These are phyloP conservation scores for Hansenula lynferdii DNA, from an alignment of 1,139 yeast species.

Conservation along the genomic window DNA sequence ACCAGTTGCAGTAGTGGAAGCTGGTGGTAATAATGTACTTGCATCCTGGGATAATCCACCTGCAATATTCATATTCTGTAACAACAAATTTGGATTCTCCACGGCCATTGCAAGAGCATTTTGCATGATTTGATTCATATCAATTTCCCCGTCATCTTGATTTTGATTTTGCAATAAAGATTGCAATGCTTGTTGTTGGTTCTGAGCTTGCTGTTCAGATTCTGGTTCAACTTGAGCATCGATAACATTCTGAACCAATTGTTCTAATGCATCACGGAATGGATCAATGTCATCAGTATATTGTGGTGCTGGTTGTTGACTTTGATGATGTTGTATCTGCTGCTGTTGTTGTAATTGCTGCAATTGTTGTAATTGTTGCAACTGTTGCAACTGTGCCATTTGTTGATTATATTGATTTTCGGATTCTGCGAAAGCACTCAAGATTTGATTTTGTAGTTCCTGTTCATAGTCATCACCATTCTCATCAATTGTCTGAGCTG, in stretches of 20 bases:
- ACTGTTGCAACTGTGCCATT: conserved; percentile 2
- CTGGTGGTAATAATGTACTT: conserved; percentile 3
- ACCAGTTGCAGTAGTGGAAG: conserved; percentile 6
- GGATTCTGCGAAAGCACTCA: conserved; percentile 11
- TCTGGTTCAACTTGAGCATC: conserved; percentile 21
- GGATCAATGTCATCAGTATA: conserved; percentile 8
- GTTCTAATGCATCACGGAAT: conserved; percentile 30
- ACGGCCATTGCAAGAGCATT: conserved; percentile 71
- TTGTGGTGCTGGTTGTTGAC: conserved; percentile 1
- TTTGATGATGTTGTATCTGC: conserved; percentile 2
- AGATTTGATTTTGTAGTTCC: conserved; percentile 19
- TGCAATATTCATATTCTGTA: conserved; percentile 40
- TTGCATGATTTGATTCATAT: conserved; percentile 64
- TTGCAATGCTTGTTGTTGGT: conserved; percentile 2
- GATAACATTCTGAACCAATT: conserved; percentile 35
- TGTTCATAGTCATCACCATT: conserved; percentile 13
- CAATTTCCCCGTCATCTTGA: conserved; percentile 35
- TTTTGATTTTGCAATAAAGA: conserved; percentile 1
- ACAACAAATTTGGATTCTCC: conserved; percentile 55
- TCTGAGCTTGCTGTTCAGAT: conserved; percentile 1
- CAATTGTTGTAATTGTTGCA: not conserved
- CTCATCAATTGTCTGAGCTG: too few species aligned
- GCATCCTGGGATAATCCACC: conserved; percentile 5
- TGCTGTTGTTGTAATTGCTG: conserved; percentile 3
- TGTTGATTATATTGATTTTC: conserved; percentile 2